Percentiles rank a stretch among this genome's conserved stretches.
These are phyloP conservation scores for Yarrowia keelungensis DNA, from an alignment of 805 yeast species.

Conservation along the genomic window DNA sequence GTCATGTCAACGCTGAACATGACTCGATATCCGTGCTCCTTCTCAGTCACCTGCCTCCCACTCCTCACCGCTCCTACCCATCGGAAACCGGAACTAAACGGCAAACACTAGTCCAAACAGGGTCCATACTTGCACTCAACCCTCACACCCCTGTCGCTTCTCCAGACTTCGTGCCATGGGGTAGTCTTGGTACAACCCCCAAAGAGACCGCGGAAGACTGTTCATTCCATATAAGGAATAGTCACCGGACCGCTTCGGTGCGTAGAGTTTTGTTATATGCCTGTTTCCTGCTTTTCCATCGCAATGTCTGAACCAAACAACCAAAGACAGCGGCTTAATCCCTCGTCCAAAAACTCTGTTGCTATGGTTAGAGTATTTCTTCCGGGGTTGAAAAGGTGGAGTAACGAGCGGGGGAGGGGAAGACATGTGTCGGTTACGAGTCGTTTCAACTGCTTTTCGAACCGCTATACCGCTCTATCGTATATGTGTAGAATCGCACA, in stretches of 20 bases:
- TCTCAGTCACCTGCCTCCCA: no score
- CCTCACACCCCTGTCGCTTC: no score
- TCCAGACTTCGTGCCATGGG: not conserved
- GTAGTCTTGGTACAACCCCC: not conserved
- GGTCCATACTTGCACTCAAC: no score
- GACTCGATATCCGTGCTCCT: no score
- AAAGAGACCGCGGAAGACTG: not conserved
- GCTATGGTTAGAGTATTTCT: constrained; percentile 16
- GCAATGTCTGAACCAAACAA: not conserved
- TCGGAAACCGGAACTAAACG: no score
- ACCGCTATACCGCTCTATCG: no score
- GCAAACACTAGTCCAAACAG: not conserved
- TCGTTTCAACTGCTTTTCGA: no score
- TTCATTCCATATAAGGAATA: constrained; percentile 6
- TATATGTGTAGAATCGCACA: no score
- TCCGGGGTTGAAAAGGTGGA: constrained; percentile 23
- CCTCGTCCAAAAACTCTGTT: constrained; percentile 19
- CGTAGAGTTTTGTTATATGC: constrained; percentile 11
- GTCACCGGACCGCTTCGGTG: not conserved
- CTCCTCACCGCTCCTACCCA: no score
- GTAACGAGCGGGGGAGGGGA: constrained; percentile 12
- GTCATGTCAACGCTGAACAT: no score
- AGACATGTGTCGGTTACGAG: not conserved
- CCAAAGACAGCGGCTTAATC: constrained; percentile 7
- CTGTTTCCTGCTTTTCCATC: not conserved